phyloP scores from a whole-genome alignment of 1,284 basidiomycete species.

The Ceratorhiza oryzae-sativae region DNA sequence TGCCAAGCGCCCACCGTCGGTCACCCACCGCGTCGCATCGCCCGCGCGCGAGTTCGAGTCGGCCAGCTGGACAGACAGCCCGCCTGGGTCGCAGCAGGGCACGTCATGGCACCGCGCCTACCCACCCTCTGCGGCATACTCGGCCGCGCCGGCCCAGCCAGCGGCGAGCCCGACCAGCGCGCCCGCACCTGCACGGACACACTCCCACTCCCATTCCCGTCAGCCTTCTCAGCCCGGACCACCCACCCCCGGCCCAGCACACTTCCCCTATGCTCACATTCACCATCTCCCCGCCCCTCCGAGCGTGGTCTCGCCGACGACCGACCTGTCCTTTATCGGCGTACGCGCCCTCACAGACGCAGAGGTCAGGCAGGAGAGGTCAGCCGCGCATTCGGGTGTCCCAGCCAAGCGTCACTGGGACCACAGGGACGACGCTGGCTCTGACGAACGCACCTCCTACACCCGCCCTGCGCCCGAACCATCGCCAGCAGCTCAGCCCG shows the following conservation, averaged over 20 bases:
- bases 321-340: slow-evolving; percentile 18
- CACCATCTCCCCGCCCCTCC: slow-evolving; percentile 25
- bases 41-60: slow-evolving; percentile 12
- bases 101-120: slow-evolving; percentile 26
- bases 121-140: not conserved
- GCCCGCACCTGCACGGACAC: not conserved
- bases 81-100: not conserved
- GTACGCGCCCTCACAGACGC: slow-evolving; percentile 4
- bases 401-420: slow-evolving; percentile 26
- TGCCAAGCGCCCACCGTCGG: not conserved
- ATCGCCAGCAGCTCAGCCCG: not conserved
- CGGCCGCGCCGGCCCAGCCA: not conserved
- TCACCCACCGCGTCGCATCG: not conserved
- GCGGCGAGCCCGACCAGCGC: not conserved
- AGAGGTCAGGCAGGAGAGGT: slow-evolving; percentile 3
- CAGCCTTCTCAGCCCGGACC: not conserved
- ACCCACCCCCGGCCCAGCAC: not conserved
- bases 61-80: not conserved
- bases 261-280: slow-evolving; percentile 28
- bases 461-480: not conserved
- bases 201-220: slow-evolving; percentile 14
- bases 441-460: slow-evolving; percentile 23
- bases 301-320: slow-evolving; percentile 21
- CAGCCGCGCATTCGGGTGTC: not conserved
- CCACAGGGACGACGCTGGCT: not conserved